Conservation (phyloP, 352 stramenopile genomes). For the Globisporangium polare region DNA sequence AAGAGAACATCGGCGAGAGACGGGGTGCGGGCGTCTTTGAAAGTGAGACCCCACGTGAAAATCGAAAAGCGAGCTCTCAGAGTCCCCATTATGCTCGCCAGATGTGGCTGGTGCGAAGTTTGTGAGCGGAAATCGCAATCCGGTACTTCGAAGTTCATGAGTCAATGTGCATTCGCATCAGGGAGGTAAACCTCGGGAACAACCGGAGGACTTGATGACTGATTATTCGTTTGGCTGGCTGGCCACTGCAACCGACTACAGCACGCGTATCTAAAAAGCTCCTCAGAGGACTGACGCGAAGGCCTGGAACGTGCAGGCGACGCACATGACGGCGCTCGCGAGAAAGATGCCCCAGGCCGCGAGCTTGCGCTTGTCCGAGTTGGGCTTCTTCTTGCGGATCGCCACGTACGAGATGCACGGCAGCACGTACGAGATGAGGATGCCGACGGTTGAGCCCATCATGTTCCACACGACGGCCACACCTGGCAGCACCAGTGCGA, state of each 20-base stretch:
- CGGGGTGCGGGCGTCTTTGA: too few relatives aligned
- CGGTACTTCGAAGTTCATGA: too few relatives aligned
- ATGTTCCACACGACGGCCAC: slow-evolving; percentile 89
- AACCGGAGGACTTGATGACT: too few relatives aligned
- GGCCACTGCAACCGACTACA: neutral
- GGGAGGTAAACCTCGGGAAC: too few relatives aligned
- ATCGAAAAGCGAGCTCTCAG: too few relatives aligned
- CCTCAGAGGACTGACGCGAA: slow-evolving; percentile 13
- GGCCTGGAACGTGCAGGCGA: slow-evolving; percentile 69
- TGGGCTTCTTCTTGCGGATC: slow-evolving; percentile 69
- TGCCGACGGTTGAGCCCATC: slow-evolving; percentile 82
- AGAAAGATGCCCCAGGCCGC: slow-evolving; percentile 75
- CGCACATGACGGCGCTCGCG: slow-evolving; percentile 58
- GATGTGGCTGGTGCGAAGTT: too few relatives aligned
- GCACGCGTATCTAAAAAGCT: neutral
- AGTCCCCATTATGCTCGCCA: too few relatives aligned
- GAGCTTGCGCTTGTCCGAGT: slow-evolving; percentile 61
- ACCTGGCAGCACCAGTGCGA: slow-evolving; percentile 69
- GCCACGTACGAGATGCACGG: slow-evolving; percentile 82
- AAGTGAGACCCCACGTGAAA: too few relatives aligned
- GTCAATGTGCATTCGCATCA: too few relatives aligned
- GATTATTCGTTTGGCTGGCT: too few relatives aligned
- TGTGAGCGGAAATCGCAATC: too few relatives aligned
- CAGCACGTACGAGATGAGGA: slow-evolving; percentile 87
- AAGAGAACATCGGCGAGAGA: neutral